Conservation (phyloP, 306 rosid species). For the Betula pendula region DNA sequence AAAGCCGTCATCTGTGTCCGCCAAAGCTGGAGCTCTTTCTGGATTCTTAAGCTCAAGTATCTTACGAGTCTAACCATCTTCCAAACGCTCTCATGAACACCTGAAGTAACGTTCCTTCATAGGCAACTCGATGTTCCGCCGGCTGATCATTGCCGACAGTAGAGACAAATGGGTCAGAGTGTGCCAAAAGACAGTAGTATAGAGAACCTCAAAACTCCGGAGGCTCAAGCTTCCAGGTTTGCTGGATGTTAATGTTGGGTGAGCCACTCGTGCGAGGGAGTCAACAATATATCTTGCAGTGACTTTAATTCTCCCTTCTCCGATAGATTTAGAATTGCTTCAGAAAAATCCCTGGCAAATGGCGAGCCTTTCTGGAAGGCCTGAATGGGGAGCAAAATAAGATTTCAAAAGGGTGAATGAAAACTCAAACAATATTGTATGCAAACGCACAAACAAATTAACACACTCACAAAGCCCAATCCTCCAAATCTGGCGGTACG, state of each 20-base stretch:
- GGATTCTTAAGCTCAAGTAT: neutral
- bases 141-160: neutral
- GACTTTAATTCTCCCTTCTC: conserved; percentile 39
- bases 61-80: conserved; percentile 12
- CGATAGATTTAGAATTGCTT: conserved; percentile 47
- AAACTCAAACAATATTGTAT: too few relatives aligned
- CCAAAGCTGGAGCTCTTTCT: conserved; percentile 36
- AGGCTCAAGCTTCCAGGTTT: conserved; percentile 37
- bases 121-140: conserved; percentile 10
- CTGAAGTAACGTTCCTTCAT: neutral
- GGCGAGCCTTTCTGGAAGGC: conserved; percentile 76
- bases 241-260: conserved; percentile 21
- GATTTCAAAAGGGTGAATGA: neutral
- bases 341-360: conserved; percentile 57
- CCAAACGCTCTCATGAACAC: conserved; percentile 11
- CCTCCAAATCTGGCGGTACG: conserved; percentile 60
- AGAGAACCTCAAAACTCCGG: conserved; percentile 47
- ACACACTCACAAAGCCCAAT: conserved; percentile 64
- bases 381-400: conserved; percentile 31
- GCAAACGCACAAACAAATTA: neutral
- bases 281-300: conserved; percentile 44
- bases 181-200: conserved; percentile 41
- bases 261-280: conserved; percentile 40
- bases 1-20: conserved; percentile 16
- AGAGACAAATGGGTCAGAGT: conserved; percentile 44